Evolutionary conservation across 768 basidiomycete species (phyloP).

Genomic region (Cubamyces lactineus): DNA sequence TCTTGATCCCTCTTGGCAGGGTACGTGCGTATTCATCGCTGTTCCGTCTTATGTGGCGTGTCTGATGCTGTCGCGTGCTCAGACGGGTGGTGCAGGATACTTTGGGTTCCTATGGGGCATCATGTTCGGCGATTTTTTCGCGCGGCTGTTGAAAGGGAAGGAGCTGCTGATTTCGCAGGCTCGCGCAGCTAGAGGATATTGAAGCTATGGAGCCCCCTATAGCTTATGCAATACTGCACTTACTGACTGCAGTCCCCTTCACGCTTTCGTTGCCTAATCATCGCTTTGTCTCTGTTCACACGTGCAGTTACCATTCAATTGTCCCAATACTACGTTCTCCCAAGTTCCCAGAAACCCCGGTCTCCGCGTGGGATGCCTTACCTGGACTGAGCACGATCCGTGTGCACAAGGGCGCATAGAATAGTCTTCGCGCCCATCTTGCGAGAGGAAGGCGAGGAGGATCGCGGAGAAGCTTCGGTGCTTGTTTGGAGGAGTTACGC

Average conservation of each 20-base stretch:
- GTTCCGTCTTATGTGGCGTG: neutral
- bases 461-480: conserved; percentile 11
- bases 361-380: too few species aligned
- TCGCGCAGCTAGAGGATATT: conserved; percentile 14
- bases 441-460: too few species aligned
- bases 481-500: conserved; percentile 2
- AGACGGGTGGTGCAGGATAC: conserved; percentile 36
- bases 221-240: neutral
- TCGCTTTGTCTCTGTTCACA: too few species aligned
- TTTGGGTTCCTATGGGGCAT: conserved; percentile 36
- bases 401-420: neutral
- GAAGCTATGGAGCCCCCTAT: neutral
- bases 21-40: conserved; percentile 36
- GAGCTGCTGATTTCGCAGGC: conserved; percentile 28
- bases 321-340: too few species aligned
- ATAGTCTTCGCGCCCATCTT: too few species aligned
- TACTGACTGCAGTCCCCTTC: neutral
- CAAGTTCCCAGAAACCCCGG: too few species aligned
- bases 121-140: conserved; percentile 32
- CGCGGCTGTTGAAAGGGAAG: conserved; percentile 34
- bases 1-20: conserved; percentile 57
- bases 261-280: too few species aligned
- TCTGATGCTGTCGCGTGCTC: neutral
- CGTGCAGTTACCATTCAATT: too few species aligned
- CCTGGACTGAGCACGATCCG: too few species aligned